Conservation (phyloP, 148 eudicot genomes). For the Chenopodium formosanum region DNA sequence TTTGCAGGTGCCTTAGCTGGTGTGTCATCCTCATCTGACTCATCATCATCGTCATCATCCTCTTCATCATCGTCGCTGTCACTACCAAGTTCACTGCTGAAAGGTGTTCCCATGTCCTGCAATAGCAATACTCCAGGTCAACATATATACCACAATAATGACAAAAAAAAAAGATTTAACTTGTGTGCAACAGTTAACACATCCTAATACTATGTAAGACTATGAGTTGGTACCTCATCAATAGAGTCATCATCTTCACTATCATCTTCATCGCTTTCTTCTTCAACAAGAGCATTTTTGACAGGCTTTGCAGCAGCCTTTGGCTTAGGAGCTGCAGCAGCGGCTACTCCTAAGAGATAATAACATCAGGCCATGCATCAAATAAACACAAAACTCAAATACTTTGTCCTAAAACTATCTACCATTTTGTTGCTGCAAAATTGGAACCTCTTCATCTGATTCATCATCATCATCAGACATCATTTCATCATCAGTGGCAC, state of each 20-base stretch:
- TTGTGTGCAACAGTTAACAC: too few relatives aligned
- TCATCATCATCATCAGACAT: constrained; percentile 20
- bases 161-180: too few relatives aligned
- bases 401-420: neutral
- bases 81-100: neutral
- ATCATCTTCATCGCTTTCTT: constrained; percentile 33
- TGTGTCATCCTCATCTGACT: constrained; percentile 18
- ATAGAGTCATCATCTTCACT: constrained; percentile 35
- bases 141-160: too few relatives aligned
- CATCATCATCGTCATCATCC: constrained; percentile 26
- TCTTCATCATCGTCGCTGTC: constrained; percentile 17
- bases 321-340: constrained; percentile 32
- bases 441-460: constrained; percentile 25
- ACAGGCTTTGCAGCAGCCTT: constrained; percentile 29
- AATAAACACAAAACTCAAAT: neutral
- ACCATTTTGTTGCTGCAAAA: constrained; percentile 36
- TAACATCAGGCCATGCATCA: neutral
- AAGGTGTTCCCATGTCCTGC: constrained; percentile 25
- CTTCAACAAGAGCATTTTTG: constrained; percentile 26
- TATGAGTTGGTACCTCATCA: constrained; percentile 23
- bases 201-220: too few relatives aligned
- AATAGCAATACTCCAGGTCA: neutral
- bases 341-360: constrained; percentile 27
- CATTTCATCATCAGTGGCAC: neutral
- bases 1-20: constrained; percentile 39